phyloP scores from a whole-genome alignment of 345 rosid species.

The Bruguiera gymnorhiza region DNA sequence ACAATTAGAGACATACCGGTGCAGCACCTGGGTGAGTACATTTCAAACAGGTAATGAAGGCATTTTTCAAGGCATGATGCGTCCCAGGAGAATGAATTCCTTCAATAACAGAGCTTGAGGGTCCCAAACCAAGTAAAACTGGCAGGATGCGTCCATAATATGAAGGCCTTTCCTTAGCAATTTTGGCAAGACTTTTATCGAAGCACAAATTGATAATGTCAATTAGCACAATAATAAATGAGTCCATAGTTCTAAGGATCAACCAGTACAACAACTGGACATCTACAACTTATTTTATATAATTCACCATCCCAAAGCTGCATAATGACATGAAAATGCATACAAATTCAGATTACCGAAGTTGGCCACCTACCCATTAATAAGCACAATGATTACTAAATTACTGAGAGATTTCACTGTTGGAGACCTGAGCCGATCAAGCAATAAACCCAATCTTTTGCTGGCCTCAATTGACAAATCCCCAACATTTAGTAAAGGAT shows the following conservation, averaged over 20 bases:
- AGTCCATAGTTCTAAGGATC: neutral
- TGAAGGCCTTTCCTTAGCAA: conserved; percentile 85
- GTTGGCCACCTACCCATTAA: conserved; percentile 52
- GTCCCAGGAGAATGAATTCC: conserved; percentile 63
- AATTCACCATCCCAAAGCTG: neutral
- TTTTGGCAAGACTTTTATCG: conserved; percentile 63
- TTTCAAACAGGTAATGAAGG: conserved; percentile 67
- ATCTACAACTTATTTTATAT: neutral
- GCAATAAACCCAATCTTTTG: conserved; percentile 68
- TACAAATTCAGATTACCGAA: conserved; percentile 10
- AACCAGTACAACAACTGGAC: neutral
- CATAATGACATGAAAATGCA: neutral
- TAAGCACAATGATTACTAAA: conserved; percentile 61
- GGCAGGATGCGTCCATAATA: conserved; percentile 89
- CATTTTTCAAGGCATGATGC: conserved; percentile 64
- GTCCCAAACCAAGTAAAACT: conserved; percentile 84
- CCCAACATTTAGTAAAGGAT: conserved; percentile 78
- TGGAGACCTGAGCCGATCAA: conserved; percentile 91
- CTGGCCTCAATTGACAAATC: conserved; percentile 92
- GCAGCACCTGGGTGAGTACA: conserved; percentile 91
- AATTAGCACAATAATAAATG: neutral
- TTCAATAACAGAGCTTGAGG: conserved; percentile 52
- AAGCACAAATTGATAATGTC: conserved; percentile 22
- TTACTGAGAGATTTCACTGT: conserved; percentile 70
- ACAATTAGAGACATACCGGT: conserved; percentile 60